These are phyloP conservation scores for Solanum sitiens DNA, from an alignment of 257 asterid species.

Conservation along the genomic window DNA sequence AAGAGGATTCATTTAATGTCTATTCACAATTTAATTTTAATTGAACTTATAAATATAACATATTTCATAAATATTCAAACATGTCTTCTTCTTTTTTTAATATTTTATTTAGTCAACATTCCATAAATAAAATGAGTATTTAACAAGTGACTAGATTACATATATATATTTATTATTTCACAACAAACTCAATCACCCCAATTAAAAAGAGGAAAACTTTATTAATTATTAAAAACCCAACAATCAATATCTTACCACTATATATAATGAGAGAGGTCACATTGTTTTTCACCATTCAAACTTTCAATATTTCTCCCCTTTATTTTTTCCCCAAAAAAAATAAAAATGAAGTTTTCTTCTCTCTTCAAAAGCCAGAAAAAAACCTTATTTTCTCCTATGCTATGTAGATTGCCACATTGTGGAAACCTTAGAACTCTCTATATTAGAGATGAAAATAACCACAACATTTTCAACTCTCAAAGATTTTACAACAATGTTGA, in stretches of 20 bases:
- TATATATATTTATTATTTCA: background rate
- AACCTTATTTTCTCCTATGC: background rate
- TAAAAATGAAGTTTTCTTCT: conserved; percentile 31
- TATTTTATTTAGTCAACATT: background rate
- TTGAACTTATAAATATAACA: background rate
- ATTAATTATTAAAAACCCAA: background rate
- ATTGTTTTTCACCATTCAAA: background rate
- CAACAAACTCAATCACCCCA: background rate
- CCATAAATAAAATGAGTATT: background rate
- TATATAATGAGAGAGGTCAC: background rate
- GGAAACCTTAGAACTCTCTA: conserved; percentile 37
- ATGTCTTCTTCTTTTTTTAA: background rate
- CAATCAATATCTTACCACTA: background rate
- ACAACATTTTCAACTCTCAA: conserved; percentile 15
- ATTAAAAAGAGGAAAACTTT: background rate
- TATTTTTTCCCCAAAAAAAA: background rate
- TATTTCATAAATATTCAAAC: too few relatives aligned
- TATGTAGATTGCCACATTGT: too few relatives aligned
- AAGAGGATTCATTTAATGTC: background rate
- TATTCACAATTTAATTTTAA: background rate
- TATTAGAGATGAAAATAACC: conserved; percentile 16
- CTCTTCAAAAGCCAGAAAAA: conserved; percentile 24
- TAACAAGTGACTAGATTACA: background rate
- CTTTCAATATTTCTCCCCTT: background rate
- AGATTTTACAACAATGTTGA: conserved; percentile 8